Conservation (phyloP, 495 filamentous ascomycete species). For the Podospora australis region DNA sequence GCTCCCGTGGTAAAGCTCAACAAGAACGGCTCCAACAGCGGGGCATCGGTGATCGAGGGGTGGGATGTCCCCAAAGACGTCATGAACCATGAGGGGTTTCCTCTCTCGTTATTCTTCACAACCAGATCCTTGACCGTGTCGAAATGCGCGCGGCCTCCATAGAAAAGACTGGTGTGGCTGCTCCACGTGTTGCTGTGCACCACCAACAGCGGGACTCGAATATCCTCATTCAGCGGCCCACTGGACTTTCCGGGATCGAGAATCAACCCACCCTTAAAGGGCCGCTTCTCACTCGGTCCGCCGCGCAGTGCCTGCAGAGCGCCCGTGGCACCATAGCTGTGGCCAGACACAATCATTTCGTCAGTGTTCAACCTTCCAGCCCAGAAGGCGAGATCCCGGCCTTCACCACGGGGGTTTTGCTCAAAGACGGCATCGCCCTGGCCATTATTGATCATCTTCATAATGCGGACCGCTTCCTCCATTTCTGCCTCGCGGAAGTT, state of each 20-base stretch:
- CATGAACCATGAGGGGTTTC: slow-evolving; percentile 44
- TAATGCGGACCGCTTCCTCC: slow-evolving; percentile 39
- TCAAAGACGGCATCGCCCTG: slow-evolving; percentile 28
- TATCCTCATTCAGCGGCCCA: slow-evolving; percentile 45
- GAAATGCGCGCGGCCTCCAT: slow-evolving; percentile 47
- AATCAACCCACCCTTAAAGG: slow-evolving; percentile 39
- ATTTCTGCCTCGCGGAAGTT: slow-evolving; percentile 49
- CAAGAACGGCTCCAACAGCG: slow-evolving; percentile 43
- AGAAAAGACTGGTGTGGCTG: slow-evolving; percentile 36
- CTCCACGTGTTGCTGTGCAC: slow-evolving; percentile 49
- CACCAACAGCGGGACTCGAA: slow-evolving; percentile 43
- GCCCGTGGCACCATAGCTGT: slow-evolving; percentile 49
- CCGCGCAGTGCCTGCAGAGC: slow-evolving; percentile 43
- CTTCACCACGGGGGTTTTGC: slow-evolving; percentile 29
- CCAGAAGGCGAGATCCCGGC: slow-evolving; percentile 26
- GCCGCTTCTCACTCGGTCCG: slow-evolving; percentile 27
- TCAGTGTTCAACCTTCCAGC: slow-evolving; percentile 30
- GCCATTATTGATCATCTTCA: slow-evolving; percentile 39
- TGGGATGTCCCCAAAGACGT: slow-evolving; percentile 46
- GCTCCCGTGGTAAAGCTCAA: slow-evolving; percentile 45
- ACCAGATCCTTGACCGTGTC: slow-evolving; percentile 43
- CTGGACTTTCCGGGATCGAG: slow-evolving; percentile 48
- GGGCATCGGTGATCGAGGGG: slow-evolving; percentile 48
- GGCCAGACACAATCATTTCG: slow-evolving; percentile 42
- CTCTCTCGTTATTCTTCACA: slow-evolving; percentile 27